Evolutionary conservation across 257 asterid species (phyloP), one percentile per base, ranked within the genome.

Genomic region (Fraxinus cuspidata): DNA sequence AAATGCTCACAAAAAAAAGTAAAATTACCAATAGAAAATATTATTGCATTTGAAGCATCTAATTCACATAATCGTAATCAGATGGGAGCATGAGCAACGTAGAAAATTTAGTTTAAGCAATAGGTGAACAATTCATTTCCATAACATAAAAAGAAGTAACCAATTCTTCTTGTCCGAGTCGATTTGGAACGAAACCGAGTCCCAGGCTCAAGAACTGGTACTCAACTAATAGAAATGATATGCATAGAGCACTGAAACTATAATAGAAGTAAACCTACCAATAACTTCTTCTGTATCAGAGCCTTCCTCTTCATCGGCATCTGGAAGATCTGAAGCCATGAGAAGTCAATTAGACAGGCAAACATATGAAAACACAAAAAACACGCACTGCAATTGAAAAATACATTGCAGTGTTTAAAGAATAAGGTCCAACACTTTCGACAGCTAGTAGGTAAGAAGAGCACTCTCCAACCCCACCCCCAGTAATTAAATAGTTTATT

Each of bases 321-420:
- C 96, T 1, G 97, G 96, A 76, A 94, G 97, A 78, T 92, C 98
- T 94, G 88, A 73, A 83, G 60, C 75, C 83, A 77, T 67, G 70
- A 25, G 67, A 77, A 78, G 73, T 63, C 40, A 69, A 77, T 77
- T 74, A 83, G 35, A 42, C 63, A 78, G 60, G 65, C 32, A 67
- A 56, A 49, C 47, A 18, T n/a, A 28, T n/a, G 13, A 34, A 64
- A 56, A 27, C 74, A 72, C 76, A 56, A 8, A 58, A 28, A 18
- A 60, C 35, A n/a, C 3, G 15, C 67, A 19, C 40, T 3, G 23
- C 11, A 19, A 38, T 38, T 29, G 13, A 32, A 38, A 37, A 9
- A 32, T 47, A 76, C 31, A 44, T 35, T 71, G 18, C 51, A 79
- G 35, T 12, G 42, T 9, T 79, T 56, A 32, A 47, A 18, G 69